These are phyloP conservation scores for Cephaloascus fragrans DNA, from an alignment of 805 yeast genomes.

Conservation along the genomic window DNA sequence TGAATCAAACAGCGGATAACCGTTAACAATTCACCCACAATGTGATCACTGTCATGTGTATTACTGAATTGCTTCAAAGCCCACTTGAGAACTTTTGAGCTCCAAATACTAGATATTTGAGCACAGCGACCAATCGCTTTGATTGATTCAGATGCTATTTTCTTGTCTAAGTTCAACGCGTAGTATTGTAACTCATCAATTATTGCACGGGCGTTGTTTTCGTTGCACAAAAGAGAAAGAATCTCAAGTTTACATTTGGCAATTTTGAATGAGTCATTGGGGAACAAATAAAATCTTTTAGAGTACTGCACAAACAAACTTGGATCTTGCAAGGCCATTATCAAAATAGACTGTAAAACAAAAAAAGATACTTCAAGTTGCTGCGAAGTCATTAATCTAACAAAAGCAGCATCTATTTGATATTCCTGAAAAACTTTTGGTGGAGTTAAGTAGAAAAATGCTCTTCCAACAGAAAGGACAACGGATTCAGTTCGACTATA, in stretches of 20 bases:
- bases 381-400: slow-evolving; percentile 27
- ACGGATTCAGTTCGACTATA: slow-evolving; percentile 51
- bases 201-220: slow-evolving; percentile 38
- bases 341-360: slow-evolving; percentile 37
- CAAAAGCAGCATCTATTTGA: slow-evolving; percentile 40
- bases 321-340: slow-evolving; percentile 23
- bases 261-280: slow-evolving; percentile 35
- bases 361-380: slow-evolving; percentile 19
- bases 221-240: slow-evolving; percentile 47
- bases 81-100: slow-evolving; percentile 52
- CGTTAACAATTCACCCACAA: slow-evolving; percentile 58
- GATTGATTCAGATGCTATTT: slow-evolving; percentile 36
- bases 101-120: slow-evolving; percentile 35
- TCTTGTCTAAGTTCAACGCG: slow-evolving; percentile 18
- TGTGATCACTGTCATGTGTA: slow-evolving; percentile 12
- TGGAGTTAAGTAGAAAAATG: slow-evolving; percentile 49
- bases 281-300: slow-evolving; percentile 44
- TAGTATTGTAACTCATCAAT: slow-evolving; percentile 58
- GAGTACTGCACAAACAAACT: slow-evolving; percentile 21
- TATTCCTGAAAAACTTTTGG: slow-evolving; percentile 38
- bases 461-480: slow-evolving; percentile 47
- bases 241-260: slow-evolving; percentile 51
- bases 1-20: slow-evolving; percentile 69
- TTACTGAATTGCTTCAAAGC: slow-evolving; percentile 38
- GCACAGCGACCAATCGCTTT: slow-evolving; percentile 56